Evolutionary conservation across 192 early-diverging fungal species (phyloP).

Genomic region (Phycomyces blakesleeanus): DNA sequence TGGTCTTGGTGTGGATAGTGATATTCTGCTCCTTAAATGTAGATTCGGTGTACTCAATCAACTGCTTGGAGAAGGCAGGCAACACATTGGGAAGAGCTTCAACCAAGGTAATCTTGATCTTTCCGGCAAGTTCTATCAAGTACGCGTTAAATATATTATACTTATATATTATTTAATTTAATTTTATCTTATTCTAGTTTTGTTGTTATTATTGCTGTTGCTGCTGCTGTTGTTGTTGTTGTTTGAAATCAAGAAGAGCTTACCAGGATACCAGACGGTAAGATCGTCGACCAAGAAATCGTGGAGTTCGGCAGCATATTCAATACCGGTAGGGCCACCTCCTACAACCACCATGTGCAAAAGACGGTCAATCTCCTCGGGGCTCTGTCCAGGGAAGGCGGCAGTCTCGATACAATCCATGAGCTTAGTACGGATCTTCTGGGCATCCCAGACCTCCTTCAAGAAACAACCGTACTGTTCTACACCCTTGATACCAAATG

Average conservation of each 20-base stretch:
- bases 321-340: slow-evolving; percentile 54
- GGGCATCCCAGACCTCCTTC: slow-evolving; percentile 75
- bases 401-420: slow-evolving; percentile 75
- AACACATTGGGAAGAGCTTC: slow-evolving; percentile 77
- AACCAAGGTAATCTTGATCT: slow-evolving; percentile 74
- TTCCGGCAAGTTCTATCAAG: slow-evolving; percentile 60
- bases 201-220: too few relatives aligned
- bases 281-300: slow-evolving; percentile 79
- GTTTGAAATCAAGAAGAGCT: slow-evolving; percentile 41
- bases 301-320: slow-evolving; percentile 82
- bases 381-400: slow-evolving; percentile 69
- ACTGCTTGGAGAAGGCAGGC: slow-evolving; percentile 70
- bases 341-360: slow-evolving; percentile 82
- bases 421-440: slow-evolving; percentile 69
- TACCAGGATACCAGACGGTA: slow-evolving; percentile 66
- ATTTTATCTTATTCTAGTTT: too few relatives aligned
- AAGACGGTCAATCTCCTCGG: slow-evolving; percentile 66
- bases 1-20: slow-evolving; percentile 70
- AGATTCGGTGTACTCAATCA: slow-evolving; percentile 79
- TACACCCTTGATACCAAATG: slow-evolving; percentile 78
- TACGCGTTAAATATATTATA: background rate
- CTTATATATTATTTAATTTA: too few relatives aligned
- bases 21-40: slow-evolving; percentile 75
- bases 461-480: slow-evolving; percentile 72
- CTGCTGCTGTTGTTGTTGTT: too few relatives aligned